phyloP scores from a whole-genome alignment of 352 stramenopile species.

The Lagenidium sp. region DNA sequence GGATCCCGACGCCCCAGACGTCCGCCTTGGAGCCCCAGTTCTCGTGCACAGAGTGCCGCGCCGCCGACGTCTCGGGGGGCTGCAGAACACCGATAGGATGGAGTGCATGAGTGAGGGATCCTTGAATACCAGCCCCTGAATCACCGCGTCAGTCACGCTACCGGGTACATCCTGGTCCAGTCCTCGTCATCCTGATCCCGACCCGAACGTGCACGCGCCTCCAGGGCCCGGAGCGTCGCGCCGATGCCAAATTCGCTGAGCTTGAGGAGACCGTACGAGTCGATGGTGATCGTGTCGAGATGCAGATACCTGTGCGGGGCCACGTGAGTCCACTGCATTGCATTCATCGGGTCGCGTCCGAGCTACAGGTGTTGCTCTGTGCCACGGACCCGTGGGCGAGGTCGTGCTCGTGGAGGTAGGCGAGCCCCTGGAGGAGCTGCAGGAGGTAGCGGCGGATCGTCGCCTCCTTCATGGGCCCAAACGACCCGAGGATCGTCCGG shows the following conservation, averaged over 20 bases:
- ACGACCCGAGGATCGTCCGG: constrained; percentile 49
- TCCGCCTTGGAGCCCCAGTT: constrained; percentile 32
- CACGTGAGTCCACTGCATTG: no score
- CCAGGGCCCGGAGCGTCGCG: no score
- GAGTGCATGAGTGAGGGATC: no score
- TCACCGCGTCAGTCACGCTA: not conserved
- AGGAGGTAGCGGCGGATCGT: constrained; percentile 58
- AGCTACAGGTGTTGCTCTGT: no score
- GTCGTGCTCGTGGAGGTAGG: constrained; percentile 33
- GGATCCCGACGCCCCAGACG: constrained; percentile 43
- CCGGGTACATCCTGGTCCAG: no score
- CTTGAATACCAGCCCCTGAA: no score
- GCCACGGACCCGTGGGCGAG: constrained; percentile 43
- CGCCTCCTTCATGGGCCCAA: constrained; percentile 63
- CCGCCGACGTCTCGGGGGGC: constrained; percentile 6
- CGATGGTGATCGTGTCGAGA: constrained; percentile 42
- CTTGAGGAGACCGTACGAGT: constrained; percentile 47
- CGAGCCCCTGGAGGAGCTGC: constrained; percentile 43
- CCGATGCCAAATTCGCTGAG: constrained; percentile 41
- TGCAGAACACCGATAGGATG: no score
- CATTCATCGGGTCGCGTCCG: no score
- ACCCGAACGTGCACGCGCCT: no score
- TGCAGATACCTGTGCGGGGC: constrained; percentile 35
- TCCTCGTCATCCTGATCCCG: no score
- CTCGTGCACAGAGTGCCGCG: no score